phyloP scores from a whole-genome alignment of 805 yeast genomes.

The Komagataella phaffii region DNA sequence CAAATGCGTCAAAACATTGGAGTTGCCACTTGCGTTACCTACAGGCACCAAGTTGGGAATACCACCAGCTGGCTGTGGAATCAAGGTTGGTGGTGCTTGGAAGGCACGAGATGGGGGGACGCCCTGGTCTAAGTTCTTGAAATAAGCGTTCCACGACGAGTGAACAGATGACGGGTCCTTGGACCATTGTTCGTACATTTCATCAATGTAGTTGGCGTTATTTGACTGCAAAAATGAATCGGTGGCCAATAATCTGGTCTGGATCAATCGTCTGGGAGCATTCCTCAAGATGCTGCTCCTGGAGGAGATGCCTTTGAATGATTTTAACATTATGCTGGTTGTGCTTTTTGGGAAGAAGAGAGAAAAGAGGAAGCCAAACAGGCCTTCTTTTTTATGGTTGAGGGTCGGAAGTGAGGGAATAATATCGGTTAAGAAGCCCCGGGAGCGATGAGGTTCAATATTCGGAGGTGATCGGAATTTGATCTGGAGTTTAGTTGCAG shows the following conservation, averaged over 20 bases:
- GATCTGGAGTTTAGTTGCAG: not conserved
- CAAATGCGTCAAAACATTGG: conserved; percentile 74
- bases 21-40: conserved; percentile 32
- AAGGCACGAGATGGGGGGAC: conserved; percentile 69
- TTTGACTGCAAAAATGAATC: conserved; percentile 77
- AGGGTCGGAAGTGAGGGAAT: not conserved
- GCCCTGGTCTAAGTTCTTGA: conserved; percentile 73
- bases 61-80: conserved; percentile 73
- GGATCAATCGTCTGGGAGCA: not conserved
- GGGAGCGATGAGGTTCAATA: not conserved
- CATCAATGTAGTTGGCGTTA: conserved; percentile 89
- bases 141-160: conserved; percentile 94
- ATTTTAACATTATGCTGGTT: not conserved
- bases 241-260: conserved; percentile 18
- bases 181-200: conserved; percentile 94
- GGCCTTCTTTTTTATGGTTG: not conserved
- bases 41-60: conserved; percentile 41
- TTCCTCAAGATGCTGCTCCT: not conserved
- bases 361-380: not conserved
- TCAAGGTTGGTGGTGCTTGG: conserved; percentile 82
- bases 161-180: conserved; percentile 86
- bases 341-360: not conserved
- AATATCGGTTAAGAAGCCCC: not conserved
- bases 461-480: not conserved
- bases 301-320: not conserved